Evolutionary conservation across 2,329 filamentous ascomycete species (phyloP).

Genomic region (Stemphylium lycopersici): DNA sequence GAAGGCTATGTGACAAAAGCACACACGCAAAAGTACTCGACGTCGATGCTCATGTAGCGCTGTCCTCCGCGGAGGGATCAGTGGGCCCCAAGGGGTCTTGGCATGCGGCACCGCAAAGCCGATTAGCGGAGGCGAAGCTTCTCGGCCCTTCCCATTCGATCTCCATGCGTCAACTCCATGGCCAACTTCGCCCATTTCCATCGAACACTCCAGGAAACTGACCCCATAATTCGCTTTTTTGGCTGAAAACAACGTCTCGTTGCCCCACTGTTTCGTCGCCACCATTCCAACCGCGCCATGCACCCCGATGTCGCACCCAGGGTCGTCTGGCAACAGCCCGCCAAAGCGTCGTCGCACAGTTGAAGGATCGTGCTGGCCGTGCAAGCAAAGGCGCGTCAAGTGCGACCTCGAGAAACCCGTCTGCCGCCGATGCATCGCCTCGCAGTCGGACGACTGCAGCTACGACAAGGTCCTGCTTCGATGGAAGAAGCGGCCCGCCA

Average conservation of each 20-base stretch:
- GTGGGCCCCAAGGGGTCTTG: slow-evolving; percentile 4
- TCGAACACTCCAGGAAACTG: neutral
- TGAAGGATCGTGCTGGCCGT: slow-evolving; percentile 17
- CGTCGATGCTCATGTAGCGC: neutral
- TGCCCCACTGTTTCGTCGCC: neutral
- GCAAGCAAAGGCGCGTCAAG: slow-evolving; percentile 14
- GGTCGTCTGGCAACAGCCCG: slow-evolving; percentile 15
- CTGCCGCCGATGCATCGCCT: slow-evolving; percentile 10
- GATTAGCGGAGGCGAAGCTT: slow-evolving; percentile 1
- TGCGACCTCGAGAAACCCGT: slow-evolving; percentile 12
- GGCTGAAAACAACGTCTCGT: neutral
- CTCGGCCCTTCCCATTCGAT: slow-evolving; percentile 1
- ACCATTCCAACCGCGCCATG: slow-evolving; percentile 11
- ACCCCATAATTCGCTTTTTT: neutral
- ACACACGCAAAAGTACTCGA: too few relatives aligned
- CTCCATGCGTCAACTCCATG: slow-evolving; percentile 7
- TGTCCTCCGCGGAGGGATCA: neutral
- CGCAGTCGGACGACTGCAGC: slow-evolving; percentile 10
- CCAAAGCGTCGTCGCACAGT: slow-evolving; percentile 15
- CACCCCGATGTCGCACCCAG: slow-evolving; percentile 15
- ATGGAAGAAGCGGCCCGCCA: slow-evolving; percentile 18
- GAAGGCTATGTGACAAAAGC: too few relatives aligned
- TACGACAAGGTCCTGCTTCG: slow-evolving; percentile 13
- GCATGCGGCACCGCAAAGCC: neutral
- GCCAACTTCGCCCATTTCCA: neutral